A percentile compares a stretch with the other conserved stretches of the same genome.
Conservation (phyloP, 2,329 filamentous ascomycete genomes). For the Cyphellophora europaea region DNA sequence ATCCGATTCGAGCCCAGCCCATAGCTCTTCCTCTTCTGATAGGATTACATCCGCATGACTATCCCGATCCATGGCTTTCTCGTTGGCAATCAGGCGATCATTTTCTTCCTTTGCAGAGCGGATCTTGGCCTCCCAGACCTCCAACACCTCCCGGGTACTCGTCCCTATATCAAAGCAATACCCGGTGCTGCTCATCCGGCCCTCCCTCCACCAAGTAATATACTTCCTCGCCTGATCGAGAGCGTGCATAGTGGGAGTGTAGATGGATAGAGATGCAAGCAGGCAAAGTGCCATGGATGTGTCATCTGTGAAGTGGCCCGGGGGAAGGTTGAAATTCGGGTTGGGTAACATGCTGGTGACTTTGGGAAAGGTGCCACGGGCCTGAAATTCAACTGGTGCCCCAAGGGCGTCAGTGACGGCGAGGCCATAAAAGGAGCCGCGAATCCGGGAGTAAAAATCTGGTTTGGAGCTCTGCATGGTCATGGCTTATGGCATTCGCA, state of each 20-base stretch:
- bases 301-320: conserved; percentile 35
- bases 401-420: conserved; percentile 35
- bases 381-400: conserved; percentile 31
- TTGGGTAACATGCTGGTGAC: conserved; percentile 26
- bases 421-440: conserved; percentile 29
- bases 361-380: conserved; percentile 25
- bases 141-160: conserved; percentile 24
- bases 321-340: conserved; percentile 24
- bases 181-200: conserved; percentile 27
- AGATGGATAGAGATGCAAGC: conserved; percentile 28
- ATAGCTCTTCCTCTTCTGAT: no score
- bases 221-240: conserved; percentile 26
- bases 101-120: conserved; percentile 3
- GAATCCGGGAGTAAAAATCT: conserved; percentile 16
- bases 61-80: no score
- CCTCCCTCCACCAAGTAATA: conserved; percentile 26
- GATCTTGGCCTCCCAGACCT: conserved; percentile 22
- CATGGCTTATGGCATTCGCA: neutral
- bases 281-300: conserved; percentile 36
- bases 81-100: no score
- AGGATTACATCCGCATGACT: no score
- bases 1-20: no score
- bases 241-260: conserved; percentile 18
- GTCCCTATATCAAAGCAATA: conserved; percentile 31
- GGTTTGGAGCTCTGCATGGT: neutral